Evolutionary conservation across 805 yeast genomes (phyloP).

Genomic region (Groenewaldozyma salmanticensis): DNA sequence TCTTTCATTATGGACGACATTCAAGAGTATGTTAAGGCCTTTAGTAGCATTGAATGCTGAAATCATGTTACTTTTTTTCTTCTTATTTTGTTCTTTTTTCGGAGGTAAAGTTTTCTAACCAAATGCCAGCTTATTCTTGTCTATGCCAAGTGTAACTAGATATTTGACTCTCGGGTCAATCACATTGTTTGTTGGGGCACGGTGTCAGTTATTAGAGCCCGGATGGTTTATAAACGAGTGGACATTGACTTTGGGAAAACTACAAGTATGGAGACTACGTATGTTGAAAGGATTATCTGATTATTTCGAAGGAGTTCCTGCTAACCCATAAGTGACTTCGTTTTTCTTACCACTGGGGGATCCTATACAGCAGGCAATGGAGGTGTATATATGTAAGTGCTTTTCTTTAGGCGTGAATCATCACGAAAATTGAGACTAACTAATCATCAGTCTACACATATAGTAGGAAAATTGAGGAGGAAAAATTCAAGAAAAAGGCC

Average conservation of each 20-base stretch:
- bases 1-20: no score
- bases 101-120: no score
- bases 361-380: constrained; percentile 14
- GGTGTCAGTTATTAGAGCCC: constrained; percentile 4
- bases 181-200: constrained; percentile 8
- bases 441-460: constrained; percentile 13
- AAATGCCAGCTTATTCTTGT: constrained; percentile 11
- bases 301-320: background rate
- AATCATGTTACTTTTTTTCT: no score
- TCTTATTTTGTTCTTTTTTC: no score
- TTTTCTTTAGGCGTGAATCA: background rate
- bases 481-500: constrained; percentile 15
- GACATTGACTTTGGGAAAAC: constrained; percentile 8
- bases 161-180: constrained; percentile 9
- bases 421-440: background rate
- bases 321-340: constrained; percentile 19
- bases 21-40: no score
- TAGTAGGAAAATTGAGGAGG: constrained; percentile 15
- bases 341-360: constrained; percentile 14
- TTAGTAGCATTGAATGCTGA: no score
- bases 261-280: constrained; percentile 20
- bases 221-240: constrained; percentile 10
- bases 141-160: constrained; percentile 19
- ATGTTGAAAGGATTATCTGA: constrained; percentile 3
- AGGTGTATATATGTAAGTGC: constrained; percentile 13